Evolutionary conservation across 495 filamentous ascomycete species (phyloP).

Genomic region (Penicillium pulvis): DNA sequence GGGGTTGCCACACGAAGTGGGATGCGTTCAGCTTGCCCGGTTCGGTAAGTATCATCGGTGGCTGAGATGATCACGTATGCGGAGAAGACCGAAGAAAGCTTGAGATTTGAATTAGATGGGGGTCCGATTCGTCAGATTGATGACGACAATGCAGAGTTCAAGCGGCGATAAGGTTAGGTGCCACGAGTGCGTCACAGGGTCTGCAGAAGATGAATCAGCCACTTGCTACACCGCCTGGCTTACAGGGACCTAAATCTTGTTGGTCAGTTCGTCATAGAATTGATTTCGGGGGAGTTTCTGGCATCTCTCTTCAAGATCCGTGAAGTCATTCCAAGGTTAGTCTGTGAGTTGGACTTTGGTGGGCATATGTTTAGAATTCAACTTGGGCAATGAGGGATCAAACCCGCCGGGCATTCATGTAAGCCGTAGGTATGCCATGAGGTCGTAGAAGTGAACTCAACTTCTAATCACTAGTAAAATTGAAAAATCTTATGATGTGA

Average conservation of each 20-base stretch:
- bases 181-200: constrained; percentile 7
- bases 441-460: too few species aligned
- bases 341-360: too few species aligned
- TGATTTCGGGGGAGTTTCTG: background rate
- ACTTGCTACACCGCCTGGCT: constrained; percentile 5
- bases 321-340: too few species aligned
- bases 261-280: too few species aligned
- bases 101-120: background rate
- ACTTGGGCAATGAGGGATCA: too few species aligned
- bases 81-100: background rate
- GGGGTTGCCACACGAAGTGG: background rate
- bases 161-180: background rate
- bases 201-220: background rate
- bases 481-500: too few species aligned
- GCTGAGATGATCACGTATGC: background rate
- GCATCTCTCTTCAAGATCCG: too few species aligned
- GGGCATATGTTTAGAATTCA: too few species aligned
- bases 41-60: background rate
- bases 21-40: background rate
- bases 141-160: background rate
- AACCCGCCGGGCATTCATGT: too few species aligned
- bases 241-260: background rate
- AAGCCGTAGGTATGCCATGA: too few species aligned
- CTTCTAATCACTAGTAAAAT: too few species aligned
- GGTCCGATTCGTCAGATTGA: background rate